Conservation (phyloP, 2,329 filamentous ascomycete species). For the Fusarium devonianum region DNA sequence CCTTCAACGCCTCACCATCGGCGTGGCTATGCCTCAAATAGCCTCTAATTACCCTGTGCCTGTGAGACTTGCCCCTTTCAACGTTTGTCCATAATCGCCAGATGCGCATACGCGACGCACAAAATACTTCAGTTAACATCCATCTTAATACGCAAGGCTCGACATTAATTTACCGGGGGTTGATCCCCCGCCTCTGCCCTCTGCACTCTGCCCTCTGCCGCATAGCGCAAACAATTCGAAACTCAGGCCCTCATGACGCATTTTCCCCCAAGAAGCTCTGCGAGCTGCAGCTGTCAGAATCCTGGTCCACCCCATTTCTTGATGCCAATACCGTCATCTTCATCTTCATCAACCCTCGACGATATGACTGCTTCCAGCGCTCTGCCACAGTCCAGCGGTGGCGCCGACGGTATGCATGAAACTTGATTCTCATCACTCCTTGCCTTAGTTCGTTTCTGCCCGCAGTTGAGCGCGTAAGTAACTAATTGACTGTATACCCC, state of each 20-base stretch:
- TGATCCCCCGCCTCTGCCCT: slow-evolving; percentile 6
- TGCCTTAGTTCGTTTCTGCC: too few species aligned
- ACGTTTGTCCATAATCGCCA: slow-evolving; percentile 2
- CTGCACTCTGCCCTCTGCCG: slow-evolving; percentile 8
- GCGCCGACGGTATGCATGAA: slow-evolving; percentile 20
- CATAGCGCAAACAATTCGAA: slow-evolving; percentile 25
- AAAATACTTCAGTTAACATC: not conserved
- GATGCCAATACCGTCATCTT: not conserved
- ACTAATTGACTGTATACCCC: not conserved
- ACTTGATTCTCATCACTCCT: not conserved
- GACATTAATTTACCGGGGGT: not conserved
- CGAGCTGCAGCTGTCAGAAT: not conserved
- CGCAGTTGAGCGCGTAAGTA: not conserved
- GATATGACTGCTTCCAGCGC: slow-evolving; percentile 30
- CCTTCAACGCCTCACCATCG: too few species aligned
- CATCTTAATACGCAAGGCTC: not conserved
- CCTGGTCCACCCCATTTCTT: not conserved
- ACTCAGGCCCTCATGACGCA: slow-evolving; percentile 30
- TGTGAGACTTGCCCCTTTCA: slow-evolving; percentile 24
- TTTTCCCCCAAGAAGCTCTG: slow-evolving; percentile 16
- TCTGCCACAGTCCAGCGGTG: slow-evolving; percentile 17
- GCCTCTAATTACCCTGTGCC: not conserved
- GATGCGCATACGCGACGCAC: not conserved
- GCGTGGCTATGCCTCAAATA: too few species aligned
- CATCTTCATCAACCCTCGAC: not conserved